Base-by-base conservation (phyloP, 192 early-diverging fungal species). In the Coemansia sp. region DNA sequence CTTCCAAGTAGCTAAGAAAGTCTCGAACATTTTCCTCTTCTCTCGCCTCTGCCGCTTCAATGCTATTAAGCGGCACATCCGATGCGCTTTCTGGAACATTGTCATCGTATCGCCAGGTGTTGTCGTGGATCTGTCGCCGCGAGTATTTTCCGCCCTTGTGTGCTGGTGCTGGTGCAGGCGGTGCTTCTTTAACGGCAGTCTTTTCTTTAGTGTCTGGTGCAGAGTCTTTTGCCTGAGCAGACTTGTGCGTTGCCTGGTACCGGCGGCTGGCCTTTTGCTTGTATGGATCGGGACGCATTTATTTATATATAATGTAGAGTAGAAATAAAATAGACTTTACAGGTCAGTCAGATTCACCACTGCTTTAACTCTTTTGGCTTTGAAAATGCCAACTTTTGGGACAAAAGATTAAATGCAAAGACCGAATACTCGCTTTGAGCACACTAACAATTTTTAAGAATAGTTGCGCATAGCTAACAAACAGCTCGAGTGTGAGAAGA, bases 191-290 rank as follows among this genome's bases (percentile, higher is more conserved):
- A 12, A 15, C 41, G 21, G 4, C 48, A 49, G 4, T 19, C n/a
- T 49, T 22, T 8, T 19, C n/a, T 2, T n/a, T 49, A 8, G 5
- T 49, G 19, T 49, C 19, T 15, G 48, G 48, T 5, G 48, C n/a
- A 48, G 38, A 14, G 17, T n/a, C 1, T 37, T 32, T 49, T 69
- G 48, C 24, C 11, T 47, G 27, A 2, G 45, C 48, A 8, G 23
- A 5, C 24, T 29, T 32, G 48, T 58, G 63, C 1, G 63, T 41
- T 2, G 69, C 69, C 65, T 74, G 67, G 60, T 81, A 69, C n/a
- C 55, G 39, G 59, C 72, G 72, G 27, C 78, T 81, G 50, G 69
- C 69, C 69, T 81, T 81, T 63, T 81, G 69, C 35, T 81, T 75
- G 66, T 81, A 59, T 11, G 73, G 63, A 43, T 81, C 78, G 14